These are phyloP conservation scores for Protomyces inundatus DNA, from an alignment of 1,139 yeast species.

Conservation along the genomic window DNA sequence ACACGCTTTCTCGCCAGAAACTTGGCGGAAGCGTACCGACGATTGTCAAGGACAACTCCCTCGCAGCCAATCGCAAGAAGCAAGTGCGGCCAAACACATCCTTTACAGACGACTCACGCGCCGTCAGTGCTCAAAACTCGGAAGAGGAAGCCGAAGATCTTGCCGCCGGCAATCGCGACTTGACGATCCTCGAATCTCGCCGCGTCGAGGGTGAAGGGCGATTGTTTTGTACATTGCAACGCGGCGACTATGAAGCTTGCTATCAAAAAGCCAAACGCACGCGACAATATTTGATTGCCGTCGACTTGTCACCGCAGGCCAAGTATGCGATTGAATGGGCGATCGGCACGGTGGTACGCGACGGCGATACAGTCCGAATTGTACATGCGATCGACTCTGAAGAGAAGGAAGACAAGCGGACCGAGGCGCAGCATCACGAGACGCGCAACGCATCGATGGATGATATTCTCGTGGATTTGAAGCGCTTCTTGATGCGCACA, in stretches of 20 bases:
- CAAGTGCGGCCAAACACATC: slow-evolving; percentile 18
- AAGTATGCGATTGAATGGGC: slow-evolving; percentile 85
- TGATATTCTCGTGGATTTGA: slow-evolving; percentile 55
- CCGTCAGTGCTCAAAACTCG: background rate
- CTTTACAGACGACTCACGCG: slow-evolving; percentile 2
- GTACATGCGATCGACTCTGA: slow-evolving; percentile 69
- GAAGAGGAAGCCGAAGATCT: slow-evolving; percentile 20
- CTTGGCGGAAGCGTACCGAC: background rate
- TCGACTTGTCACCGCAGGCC: slow-evolving; percentile 82
- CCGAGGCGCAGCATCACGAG: slow-evolving; percentile 35
- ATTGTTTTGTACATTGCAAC: slow-evolving; percentile 61
- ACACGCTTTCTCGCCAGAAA: slow-evolving; percentile 3
- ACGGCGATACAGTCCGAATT: slow-evolving; percentile 75
- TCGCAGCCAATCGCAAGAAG: slow-evolving; percentile 11
- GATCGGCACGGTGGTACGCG: slow-evolving; percentile 77
- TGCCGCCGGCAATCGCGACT: slow-evolving; percentile 43
- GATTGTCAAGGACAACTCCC: slow-evolving; percentile 17
- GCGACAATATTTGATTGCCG: slow-evolving; percentile 62
- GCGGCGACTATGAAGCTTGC: slow-evolving; percentile 56
- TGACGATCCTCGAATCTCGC: slow-evolving; percentile 47
- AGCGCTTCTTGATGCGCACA: slow-evolving; percentile 61
- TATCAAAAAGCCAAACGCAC: slow-evolving; percentile 52
- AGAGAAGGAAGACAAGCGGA: slow-evolving; percentile 33
- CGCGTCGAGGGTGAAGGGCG: slow-evolving; percentile 50
- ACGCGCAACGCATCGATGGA: slow-evolving; percentile 56